These are phyloP conservation scores for Hygrophoropsis aurantiaca DNA, from an alignment of 768 basidiomycete species.

Conservation along the genomic window DNA sequence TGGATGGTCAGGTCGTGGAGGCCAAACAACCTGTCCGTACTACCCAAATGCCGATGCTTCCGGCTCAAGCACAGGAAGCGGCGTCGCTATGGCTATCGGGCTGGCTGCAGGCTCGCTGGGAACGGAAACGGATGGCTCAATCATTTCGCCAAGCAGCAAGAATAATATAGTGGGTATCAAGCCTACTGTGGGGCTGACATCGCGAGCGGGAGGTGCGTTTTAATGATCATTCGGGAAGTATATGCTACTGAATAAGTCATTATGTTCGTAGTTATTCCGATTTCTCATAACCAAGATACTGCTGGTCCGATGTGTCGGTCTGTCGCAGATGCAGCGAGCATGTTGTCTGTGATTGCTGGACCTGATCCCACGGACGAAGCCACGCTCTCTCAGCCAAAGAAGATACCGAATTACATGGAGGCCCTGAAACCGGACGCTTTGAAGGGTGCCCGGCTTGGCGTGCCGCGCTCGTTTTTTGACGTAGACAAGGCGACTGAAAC, in stretches of 20 bases:
- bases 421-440: constrained; percentile 49
- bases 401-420: constrained; percentile 55
- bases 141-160: constrained; percentile 39
- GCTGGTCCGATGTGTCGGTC: constrained; percentile 38
- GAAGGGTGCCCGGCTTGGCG: constrained; percentile 43
- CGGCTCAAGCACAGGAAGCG: constrained; percentile 45
- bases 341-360: constrained; percentile 42
- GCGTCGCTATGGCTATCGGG: constrained; percentile 39
- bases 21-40: constrained; percentile 43
- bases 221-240: neutral
- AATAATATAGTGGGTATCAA: constrained; percentile 46
- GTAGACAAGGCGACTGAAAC: constrained; percentile 22
- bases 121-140: constrained; percentile 51
- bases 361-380: constrained; percentile 41
- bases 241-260: neutral
- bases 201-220: constrained; percentile 35
- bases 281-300: constrained; percentile 40
- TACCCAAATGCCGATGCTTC: constrained; percentile 40
- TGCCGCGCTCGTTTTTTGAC: constrained; percentile 39
- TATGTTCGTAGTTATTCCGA: constrained; percentile 41
- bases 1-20: constrained; percentile 48
- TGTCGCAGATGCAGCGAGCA: constrained; percentile 38
- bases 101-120: constrained; percentile 44
- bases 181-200: constrained; percentile 41
- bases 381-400: constrained; percentile 42